Conservation (phyloP, 1,284 basidiomycete genomes). For the Melampsora larici-populina region DNA sequence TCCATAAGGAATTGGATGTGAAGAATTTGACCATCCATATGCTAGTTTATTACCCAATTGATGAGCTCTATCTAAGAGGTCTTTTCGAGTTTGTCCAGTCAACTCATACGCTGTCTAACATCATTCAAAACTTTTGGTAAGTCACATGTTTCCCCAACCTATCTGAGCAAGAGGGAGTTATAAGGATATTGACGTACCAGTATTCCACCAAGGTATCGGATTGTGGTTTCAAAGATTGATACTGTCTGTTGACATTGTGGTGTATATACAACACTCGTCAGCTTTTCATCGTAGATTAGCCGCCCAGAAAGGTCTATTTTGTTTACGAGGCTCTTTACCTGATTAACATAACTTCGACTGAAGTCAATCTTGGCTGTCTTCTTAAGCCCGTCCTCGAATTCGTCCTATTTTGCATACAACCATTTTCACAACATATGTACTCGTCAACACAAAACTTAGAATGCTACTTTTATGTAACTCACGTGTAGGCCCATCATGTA, state of each 20-base stretch:
- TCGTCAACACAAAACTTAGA: not conserved
- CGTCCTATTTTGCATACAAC: not conserved
- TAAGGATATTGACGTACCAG: not conserved
- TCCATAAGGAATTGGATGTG: conserved; percentile 30
- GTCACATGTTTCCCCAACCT: too few relatives aligned
- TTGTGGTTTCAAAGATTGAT: conserved; percentile 35
- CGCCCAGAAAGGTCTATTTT: not conserved
- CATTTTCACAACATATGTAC: not conserved
- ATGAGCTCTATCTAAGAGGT: conserved; percentile 22
- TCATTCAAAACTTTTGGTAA: too few relatives aligned
- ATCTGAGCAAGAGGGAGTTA: too few relatives aligned
- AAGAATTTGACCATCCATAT: conserved; percentile 14
- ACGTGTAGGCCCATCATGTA: conserved; percentile 35
- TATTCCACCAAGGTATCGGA: conserved; percentile 41
- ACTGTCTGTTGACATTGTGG: conserved; percentile 5
- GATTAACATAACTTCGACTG: conserved; percentile 17
- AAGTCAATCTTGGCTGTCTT: conserved; percentile 41
- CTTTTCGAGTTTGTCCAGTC: conserved; percentile 15
- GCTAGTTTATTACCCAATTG: conserved; percentile 23
- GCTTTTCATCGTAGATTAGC: too few relatives aligned
- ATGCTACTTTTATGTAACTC: not conserved
- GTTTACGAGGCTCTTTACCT: not conserved
- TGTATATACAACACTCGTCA: too few relatives aligned
- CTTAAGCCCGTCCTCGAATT: conserved; percentile 15
- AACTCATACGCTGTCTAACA: conserved; percentile 40